Evolutionary conservation across 192 early-diverging fungal species (phyloP).

Genomic region (Coemansia sp.): DNA sequence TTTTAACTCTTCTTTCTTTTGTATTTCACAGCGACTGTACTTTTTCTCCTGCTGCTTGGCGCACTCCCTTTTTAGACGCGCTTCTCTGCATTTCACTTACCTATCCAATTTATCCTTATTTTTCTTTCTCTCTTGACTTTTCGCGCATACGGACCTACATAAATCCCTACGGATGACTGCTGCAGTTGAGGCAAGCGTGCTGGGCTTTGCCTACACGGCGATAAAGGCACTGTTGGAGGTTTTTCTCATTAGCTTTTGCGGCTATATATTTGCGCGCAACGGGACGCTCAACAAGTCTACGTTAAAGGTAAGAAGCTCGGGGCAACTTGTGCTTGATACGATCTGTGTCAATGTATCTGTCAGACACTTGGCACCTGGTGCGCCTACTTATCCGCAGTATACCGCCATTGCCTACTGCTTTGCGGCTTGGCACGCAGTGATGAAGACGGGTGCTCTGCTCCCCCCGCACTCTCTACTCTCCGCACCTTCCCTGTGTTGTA

Average conservation of each 20-base stretch:
- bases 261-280: constrained; percentile 54
- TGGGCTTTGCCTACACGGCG: constrained; percentile 49
- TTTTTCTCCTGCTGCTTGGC: constrained; percentile 5
- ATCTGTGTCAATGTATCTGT: neutral
- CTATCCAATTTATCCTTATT: neutral
- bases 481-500: neutral
- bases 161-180: constrained; percentile 4
- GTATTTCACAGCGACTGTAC: constrained; percentile 3
- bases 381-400: neutral
- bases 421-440: neutral
- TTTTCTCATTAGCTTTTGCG: constrained; percentile 52
- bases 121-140: neutral
- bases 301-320: constrained; percentile 47
- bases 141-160: neutral
- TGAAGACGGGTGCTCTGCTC: neutral
- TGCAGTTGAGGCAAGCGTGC: constrained; percentile 27
- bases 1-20: constrained; percentile 11
- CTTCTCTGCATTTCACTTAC: neutral
- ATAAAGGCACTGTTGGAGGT: constrained; percentile 55
- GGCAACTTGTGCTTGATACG: neutral
- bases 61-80: constrained; percentile 1
- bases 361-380: neutral
- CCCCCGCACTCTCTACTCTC: neutral
- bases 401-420: neutral
- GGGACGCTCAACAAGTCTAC: constrained; percentile 54